These are phyloP conservation scores for Magnolia kwangsiensis DNA, from an alignment of 164 flowering plant species.

Conservation along the genomic window DNA sequence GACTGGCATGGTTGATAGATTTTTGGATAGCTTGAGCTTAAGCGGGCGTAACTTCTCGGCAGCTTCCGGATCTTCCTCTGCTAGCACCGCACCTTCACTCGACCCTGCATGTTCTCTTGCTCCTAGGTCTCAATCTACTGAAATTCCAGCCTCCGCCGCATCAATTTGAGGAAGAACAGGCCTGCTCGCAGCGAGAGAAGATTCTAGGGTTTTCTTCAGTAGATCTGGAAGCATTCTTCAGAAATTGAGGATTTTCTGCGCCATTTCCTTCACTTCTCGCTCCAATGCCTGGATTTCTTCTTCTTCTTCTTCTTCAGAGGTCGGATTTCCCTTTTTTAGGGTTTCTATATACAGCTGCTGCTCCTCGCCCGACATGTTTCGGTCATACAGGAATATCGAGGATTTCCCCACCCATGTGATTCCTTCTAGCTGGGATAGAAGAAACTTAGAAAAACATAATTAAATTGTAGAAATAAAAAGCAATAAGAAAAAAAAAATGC, in stretches of 20 bases:
- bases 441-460: too few species aligned
- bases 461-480: too few species aligned
- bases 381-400: not conserved
- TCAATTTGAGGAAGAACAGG: not conserved
- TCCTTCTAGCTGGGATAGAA: too few species aligned
- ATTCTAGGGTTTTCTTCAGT: constrained; percentile 1
- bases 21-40: constrained; percentile 48
- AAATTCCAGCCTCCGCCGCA: not conserved
- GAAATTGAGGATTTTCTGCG: not conserved
- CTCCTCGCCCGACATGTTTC: not conserved
- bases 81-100: constrained; percentile 5
- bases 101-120: constrained; percentile 10
- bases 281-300: not conserved
- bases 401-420: too few species aligned
- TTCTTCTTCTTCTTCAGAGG: not conserved
- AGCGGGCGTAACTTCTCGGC: constrained; percentile 39
- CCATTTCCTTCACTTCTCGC: constrained; percentile 2
- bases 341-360: not conserved
- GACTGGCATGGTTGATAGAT: constrained; percentile 43
- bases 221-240: not conserved
- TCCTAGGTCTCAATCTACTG: constrained; percentile 4
- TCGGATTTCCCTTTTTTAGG: constrained; percentile 1
- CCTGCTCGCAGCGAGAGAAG: constrained; percentile 1
- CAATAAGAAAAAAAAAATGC: too few species aligned
- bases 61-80: constrained; percentile 28